phyloP scores from a whole-genome alignment of 2,329 filamentous ascomycete genomes.

The Alternaria arborescens region DNA sequence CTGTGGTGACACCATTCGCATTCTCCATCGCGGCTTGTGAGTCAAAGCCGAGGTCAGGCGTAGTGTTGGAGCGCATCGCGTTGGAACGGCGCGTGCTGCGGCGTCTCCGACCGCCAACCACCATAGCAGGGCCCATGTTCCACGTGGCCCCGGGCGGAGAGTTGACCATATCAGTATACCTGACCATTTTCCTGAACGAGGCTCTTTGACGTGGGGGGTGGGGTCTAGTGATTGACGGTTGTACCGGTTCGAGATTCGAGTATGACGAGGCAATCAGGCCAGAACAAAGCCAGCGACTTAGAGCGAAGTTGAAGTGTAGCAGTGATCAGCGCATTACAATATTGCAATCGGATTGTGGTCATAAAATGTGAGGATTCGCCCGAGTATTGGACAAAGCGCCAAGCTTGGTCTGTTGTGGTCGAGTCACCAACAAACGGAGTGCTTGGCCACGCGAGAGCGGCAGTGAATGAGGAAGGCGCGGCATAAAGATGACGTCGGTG shows the following conservation, averaged over 20 bases:
- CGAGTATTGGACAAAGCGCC: neutral
- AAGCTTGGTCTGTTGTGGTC: slow-evolving; percentile 16
- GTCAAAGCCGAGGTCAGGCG: slow-evolving; percentile 18
- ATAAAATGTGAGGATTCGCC: neutral
- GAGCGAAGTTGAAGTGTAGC: neutral
- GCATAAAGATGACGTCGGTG: slow-evolving; percentile 20
- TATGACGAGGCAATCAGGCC: neutral
- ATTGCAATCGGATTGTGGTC: neutral
- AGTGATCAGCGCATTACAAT: neutral
- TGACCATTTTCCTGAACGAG: slow-evolving; percentile 6
- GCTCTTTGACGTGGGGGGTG: neutral
- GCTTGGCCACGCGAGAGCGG: slow-evolving; percentile 10
- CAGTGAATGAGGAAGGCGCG: slow-evolving; percentile 16
- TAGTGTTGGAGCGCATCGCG: slow-evolving; percentile 26
- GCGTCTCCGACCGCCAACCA: slow-evolving; percentile 28
- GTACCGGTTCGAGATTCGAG: neutral
- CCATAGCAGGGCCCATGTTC: slow-evolving; percentile 13
- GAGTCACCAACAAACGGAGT: slow-evolving; percentile 26
- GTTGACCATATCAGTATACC: neutral
- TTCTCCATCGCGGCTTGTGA: slow-evolving; percentile 11
- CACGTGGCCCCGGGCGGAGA: slow-evolving; percentile 4
- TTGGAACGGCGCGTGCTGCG: slow-evolving; percentile 29
- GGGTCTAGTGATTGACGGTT: neutral
- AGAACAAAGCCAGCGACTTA: neutral
- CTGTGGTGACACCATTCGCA: slow-evolving; percentile 8